Evolutionary conservation across 306 rosid species (phyloP), one percentile per base, ranked within the genome.

Genomic region (Quercus gilva): DNA sequence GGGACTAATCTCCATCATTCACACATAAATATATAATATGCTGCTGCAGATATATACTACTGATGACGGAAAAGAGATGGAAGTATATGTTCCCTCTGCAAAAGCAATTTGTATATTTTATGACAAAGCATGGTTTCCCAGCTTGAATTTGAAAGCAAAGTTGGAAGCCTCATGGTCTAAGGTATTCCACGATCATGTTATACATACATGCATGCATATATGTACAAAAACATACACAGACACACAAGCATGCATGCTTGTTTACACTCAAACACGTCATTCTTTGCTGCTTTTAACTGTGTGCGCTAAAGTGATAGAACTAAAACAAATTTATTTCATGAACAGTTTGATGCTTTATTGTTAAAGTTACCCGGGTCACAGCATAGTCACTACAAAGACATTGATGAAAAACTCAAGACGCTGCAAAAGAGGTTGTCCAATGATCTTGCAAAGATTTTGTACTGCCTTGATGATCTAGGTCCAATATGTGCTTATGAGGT

Each of bases 391-490:
- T 89, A 78, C 59, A 85, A 69, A 70, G 92, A 90, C 55, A 55
- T 89, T 71, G 90, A 85, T 25, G 64, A 81, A 59, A 91, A 80
- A 85, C 75, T 91, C 45, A 89, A 83, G 90, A 60, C 73, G 15
- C 26, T 92, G 71, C 88, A 53, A 64, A 91, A 83, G 75, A 81
- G 86, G 52, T 78, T 95, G 86, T 84, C 86, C 58, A 90, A 78
- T 72, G 91, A 91, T 75, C 89, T 81, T 69, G 82, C 88, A 14
- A 89, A 86, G 83, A 85, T 87, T 53, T 82, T 87, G 69, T 86
- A 95, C 84, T 92, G 98, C 78, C 91, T 92, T 37, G 94, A 95
- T 49, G 90, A 92, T 73, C 97, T 92, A 68, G 99, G 99, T 74
- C 87, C 90, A 57, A 41, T 89, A 8, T 92, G 99, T 83, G 89